Conservation (phyloP, 2,329 filamentous ascomycete species). For the Neoascochyta sp. region DNA sequence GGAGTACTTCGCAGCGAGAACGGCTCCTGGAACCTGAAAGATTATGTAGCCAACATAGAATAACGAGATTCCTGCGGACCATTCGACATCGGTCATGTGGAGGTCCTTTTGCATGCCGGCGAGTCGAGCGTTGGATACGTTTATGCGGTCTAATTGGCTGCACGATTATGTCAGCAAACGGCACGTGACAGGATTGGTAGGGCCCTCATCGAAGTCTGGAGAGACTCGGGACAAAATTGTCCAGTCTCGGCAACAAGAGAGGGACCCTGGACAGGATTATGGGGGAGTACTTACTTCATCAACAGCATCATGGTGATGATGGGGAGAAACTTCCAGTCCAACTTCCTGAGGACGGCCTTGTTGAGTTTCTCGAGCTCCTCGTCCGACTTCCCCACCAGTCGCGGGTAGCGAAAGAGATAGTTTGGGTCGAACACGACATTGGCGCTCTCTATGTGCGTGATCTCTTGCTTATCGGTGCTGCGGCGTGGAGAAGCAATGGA, state of each 20-base stretch:
- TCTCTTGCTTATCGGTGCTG: too few species aligned
- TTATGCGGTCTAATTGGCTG: conserved; percentile 43
- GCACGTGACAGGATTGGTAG: too few species aligned
- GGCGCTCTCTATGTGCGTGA: too few species aligned
- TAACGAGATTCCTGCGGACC: conserved; percentile 42
- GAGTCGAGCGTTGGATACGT: conserved; percentile 40
- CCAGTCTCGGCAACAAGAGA: too few species aligned
- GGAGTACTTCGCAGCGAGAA: conserved; percentile 41
- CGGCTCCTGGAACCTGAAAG: conserved; percentile 47
- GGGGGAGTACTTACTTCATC: conserved; percentile 30
- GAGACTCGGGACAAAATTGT: too few species aligned
- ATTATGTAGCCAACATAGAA: conserved; percentile 49
- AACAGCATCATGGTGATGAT: conserved; percentile 32
- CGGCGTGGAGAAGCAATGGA: too few species aligned
- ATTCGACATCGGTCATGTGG: conserved; percentile 27
- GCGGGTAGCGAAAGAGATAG: conserved; percentile 6
- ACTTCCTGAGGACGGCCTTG: conserved; percentile 21
- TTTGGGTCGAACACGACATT: too few species aligned
- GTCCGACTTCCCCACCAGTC: conserved; percentile 5
- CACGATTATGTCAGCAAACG: too few species aligned
- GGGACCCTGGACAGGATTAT: too few species aligned
- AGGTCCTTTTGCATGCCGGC: conserved; percentile 41
- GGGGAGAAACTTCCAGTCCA: conserved; percentile 31
- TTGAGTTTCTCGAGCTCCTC: conserved; percentile 21
- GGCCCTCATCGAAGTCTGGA: too few species aligned